Evolutionary conservation across 1,139 yeast species (phyloP).

Genomic region (Hemisphaericaspora xylofermentans): DNA sequence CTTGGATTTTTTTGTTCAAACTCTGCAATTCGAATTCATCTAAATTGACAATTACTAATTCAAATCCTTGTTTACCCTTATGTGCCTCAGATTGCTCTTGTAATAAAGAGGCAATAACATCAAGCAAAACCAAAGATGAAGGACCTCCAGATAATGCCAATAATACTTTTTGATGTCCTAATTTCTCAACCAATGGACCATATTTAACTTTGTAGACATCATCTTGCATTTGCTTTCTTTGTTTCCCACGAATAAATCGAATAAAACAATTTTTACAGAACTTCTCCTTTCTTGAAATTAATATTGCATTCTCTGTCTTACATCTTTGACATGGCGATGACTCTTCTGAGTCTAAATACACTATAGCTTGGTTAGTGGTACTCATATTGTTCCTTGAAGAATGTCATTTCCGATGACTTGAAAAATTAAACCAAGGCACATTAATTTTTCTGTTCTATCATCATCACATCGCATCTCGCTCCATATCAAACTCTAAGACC

Average conservation of each 20-base stretch:
- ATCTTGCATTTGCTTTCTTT: constrained; percentile 70
- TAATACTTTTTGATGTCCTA: constrained; percentile 46
- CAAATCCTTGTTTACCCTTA: constrained; percentile 69
- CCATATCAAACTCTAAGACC: neutral
- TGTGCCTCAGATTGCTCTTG: constrained; percentile 60
- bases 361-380: constrained; percentile 13
- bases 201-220: constrained; percentile 72
- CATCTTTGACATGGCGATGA: constrained; percentile 48
- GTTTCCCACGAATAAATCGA: constrained; percentile 73
- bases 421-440: no score
- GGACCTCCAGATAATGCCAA: constrained; percentile 65
- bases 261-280: constrained; percentile 73
- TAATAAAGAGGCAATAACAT: constrained; percentile 60
- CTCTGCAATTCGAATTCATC: constrained; percentile 33
- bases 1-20: constrained; percentile 18
- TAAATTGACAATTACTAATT: constrained; percentile 53
- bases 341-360: constrained; percentile 16
- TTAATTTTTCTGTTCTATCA: constrained; percentile 1
- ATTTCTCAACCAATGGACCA: constrained; percentile 28
- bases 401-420: neutral
- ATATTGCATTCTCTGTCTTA: constrained; percentile 41
- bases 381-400: neutral
- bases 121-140: constrained; percentile 67
- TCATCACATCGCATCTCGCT: neutral
- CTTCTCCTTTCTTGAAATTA: constrained; percentile 64